phyloP scores from a whole-genome alignment of 306 rosid genomes.

The Cercis canadensis region DNA sequence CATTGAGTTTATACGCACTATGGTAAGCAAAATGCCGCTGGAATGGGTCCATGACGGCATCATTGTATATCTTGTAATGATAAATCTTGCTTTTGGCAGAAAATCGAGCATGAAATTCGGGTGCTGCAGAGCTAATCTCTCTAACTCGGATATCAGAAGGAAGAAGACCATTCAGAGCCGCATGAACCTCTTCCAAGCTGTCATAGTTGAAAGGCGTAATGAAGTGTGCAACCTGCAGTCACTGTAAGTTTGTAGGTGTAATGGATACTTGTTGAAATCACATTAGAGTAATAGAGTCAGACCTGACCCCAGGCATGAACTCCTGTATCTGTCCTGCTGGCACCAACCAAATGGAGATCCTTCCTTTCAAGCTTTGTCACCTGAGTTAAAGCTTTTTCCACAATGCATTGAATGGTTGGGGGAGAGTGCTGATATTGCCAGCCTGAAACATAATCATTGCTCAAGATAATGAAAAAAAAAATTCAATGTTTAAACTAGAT shows the following conservation, averaged over 20 bases:
- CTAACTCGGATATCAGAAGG: conserved; percentile 87
- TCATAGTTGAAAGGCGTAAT: conserved; percentile 80
- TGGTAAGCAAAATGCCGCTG: conserved; percentile 79
- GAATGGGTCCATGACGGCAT: conserved; percentile 81
- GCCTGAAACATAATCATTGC: conserved; percentile 54
- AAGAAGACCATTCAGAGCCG: conserved; percentile 85
- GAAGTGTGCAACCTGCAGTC: conserved; percentile 90
- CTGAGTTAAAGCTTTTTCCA: conserved; percentile 71
- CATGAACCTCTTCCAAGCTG: conserved; percentile 66
- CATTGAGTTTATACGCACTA: conserved; percentile 72
- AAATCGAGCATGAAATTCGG: conserved; percentile 92
- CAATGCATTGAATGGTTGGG: conserved; percentile 76
- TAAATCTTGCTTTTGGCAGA: conserved; percentile 83
- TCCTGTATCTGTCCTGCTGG: conserved; percentile 90
- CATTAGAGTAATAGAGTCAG: conserved; percentile 41
- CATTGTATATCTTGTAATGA: conserved; percentile 91
- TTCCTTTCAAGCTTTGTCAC: conserved; percentile 80
- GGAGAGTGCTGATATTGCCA: conserved; percentile 97
- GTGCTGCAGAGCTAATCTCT: conserved; percentile 80
- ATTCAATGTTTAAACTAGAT: conserved; percentile 3
- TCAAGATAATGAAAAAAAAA: conserved; percentile 27
- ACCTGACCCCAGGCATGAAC: conserved; percentile 99
- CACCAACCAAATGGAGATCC: conserved; percentile 81
- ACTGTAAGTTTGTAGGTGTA: conserved; percentile 28
- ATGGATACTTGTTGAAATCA: conserved; percentile 13